Evolutionary conservation across 306 rosid species (phyloP), one percentile per base, ranked within the genome.

Genomic region (Gastrolobium bilobum): DNA sequence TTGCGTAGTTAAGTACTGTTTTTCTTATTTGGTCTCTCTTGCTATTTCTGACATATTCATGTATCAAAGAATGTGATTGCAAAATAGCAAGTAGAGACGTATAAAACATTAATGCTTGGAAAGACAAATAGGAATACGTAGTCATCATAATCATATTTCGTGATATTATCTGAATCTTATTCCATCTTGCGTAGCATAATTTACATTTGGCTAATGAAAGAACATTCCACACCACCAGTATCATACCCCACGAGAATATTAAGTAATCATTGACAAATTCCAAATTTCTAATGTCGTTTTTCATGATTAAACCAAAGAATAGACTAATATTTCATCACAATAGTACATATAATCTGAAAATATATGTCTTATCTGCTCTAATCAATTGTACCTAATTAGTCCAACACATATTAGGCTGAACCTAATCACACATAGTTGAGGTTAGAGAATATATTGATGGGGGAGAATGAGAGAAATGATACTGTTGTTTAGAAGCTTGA

Each of bases 181-280:
- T 67, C 56, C 43, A 10, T 30, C 10, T 3, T 2, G 9, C 48
- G 7, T 15, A 58, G 35, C 35, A 7, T 15, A 44, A 7, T 35
- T 4, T 51, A 47, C 79, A 61, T 75, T 31, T 59, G 79, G 48
- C 60, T 33, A 11, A 75, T 14, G 20, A 20, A 9, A 52, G n/a
- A 46, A 75, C 60, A 60, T 44, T 60, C 66, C 44, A 60, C 79
- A 30, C 46, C 62, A 34, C 5, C 34, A 51, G n/a, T n/a, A n/a
- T 7, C 46, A 34, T 51, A 34, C 14, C 58, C 60, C 6, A 3
- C 64, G 13, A 52, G 20, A 52, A 53, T 71, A 37, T 37, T 7
- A 66, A 34, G 4, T 6, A 33, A 46, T 15, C 35, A 33, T 33
- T 46, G 60, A 60, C 30, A 7, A 20, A 11, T 34, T 46, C 4